phyloP scores from a whole-genome alignment of 331 rosid genomes.

The Pyracantha coccinea region DNA sequence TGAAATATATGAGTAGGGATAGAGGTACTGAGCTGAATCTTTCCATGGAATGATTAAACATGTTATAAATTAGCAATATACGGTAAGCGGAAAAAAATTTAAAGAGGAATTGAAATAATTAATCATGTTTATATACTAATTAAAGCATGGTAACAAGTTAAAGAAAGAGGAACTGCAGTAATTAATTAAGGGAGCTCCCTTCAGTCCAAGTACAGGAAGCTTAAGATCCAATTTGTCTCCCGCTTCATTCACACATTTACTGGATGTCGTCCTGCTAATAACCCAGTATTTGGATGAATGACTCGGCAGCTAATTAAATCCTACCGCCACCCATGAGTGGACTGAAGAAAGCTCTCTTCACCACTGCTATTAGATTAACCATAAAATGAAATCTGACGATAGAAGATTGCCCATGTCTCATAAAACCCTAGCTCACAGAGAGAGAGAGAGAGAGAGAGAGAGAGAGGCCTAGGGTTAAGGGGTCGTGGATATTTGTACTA shows the following conservation, averaged over 20 bases:
- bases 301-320: constrained; percentile 96
- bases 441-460: neutral
- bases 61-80: too few relatives aligned
- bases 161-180: neutral
- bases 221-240: constrained; percentile 89
- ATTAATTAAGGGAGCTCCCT: constrained; percentile 93
- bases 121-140: too few relatives aligned
- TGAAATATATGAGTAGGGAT: too few relatives aligned
- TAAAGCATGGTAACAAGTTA: too few relatives aligned
- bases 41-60: too few relatives aligned
- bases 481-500: neutral
- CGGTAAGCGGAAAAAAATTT: too few relatives aligned
- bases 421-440: neutral
- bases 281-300: constrained; percentile 94
- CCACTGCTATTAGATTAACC: neutral
- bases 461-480: neutral
- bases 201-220: constrained; percentile 95
- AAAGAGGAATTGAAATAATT: too few relatives aligned
- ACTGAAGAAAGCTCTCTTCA: constrained; percentile 95
- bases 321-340: constrained; percentile 57
- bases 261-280: constrained; percentile 12
- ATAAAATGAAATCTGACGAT: neutral
- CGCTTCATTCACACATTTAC: constrained; percentile 94
- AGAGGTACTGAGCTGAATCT: too few relatives aligned
- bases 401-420: too few relatives aligned